Percentiles rank a stretch among this genome's conserved stretches.
Conservation (phyloP, 176 grass and related monocot species). For the Cenchrus fungigraminus region DNA sequence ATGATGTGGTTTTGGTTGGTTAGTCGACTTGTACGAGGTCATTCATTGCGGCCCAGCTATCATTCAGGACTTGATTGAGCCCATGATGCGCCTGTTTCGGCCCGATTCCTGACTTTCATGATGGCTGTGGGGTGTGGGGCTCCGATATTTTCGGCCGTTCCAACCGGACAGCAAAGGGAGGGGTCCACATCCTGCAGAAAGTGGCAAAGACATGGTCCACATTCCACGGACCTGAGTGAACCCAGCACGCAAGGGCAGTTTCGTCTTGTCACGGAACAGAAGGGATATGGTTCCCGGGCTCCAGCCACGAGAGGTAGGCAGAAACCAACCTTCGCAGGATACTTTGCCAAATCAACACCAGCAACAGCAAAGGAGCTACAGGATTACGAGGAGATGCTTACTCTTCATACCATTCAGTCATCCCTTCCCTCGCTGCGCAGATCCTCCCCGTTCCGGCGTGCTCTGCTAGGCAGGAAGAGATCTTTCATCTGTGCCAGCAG, state of each 20-base stretch:
- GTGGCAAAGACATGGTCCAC: slow-evolving; percentile 37
- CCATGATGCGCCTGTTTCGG: not conserved
- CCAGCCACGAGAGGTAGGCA: slow-evolving; percentile 44
- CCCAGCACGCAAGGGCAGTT: slow-evolving; percentile 55
- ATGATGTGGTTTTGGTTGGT: not conserved
- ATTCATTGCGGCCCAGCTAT: slow-evolving; percentile 13
- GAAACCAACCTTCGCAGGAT: slow-evolving; percentile 27
- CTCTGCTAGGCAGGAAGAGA: slow-evolving; percentile 42
- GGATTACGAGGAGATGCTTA: slow-evolving; percentile 61
- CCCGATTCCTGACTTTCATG: slow-evolving; percentile 14
- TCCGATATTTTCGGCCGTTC: not conserved
- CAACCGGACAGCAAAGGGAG: not conserved
- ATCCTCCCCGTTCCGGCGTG: slow-evolving; percentile 32
- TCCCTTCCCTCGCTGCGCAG: slow-evolving; percentile 48
- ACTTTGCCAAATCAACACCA: slow-evolving; percentile 40
- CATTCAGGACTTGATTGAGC: not conserved
- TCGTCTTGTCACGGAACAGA: slow-evolving; percentile 32
- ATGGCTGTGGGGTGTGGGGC: not conserved
- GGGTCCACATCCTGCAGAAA: slow-evolving; percentile 11
- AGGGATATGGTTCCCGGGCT: slow-evolving; percentile 49
- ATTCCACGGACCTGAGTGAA: slow-evolving; percentile 1
- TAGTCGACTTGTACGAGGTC: not conserved
- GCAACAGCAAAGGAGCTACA: slow-evolving; percentile 20
- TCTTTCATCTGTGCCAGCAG: slow-evolving; percentile 40
- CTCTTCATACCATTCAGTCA: slow-evolving; percentile 58